These are phyloP conservation scores for Xanthoconium purpureum DNA, from an alignment of 768 basidiomycete genomes.

Conservation along the genomic window DNA sequence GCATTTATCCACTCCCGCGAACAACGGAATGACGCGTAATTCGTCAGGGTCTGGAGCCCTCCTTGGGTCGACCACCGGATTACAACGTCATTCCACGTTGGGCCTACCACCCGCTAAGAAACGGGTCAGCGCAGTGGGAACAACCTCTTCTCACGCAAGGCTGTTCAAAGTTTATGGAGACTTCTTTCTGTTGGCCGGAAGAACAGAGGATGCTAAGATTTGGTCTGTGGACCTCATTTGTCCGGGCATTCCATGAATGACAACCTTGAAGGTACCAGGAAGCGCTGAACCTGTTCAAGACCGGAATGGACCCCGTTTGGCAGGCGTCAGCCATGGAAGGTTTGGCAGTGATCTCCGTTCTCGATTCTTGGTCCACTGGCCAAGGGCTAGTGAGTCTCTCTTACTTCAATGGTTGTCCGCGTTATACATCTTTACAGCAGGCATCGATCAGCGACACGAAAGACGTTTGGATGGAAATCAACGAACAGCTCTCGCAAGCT, in stretches of 20 bases:
- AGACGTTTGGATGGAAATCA: slow-evolving; percentile 75
- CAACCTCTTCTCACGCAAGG: slow-evolving; percentile 77
- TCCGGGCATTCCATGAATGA: slow-evolving; percentile 12
- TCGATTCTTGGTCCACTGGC: slow-evolving; percentile 83
- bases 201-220: slow-evolving; percentile 73
- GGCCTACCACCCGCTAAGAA: slow-evolving; percentile 48
- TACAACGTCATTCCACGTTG: slow-evolving; percentile 52
- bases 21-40: slow-evolving; percentile 49
- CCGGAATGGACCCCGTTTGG: slow-evolving; percentile 78
- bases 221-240: slow-evolving; percentile 51
- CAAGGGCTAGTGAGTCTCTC: slow-evolving; percentile 60
- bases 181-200: slow-evolving; percentile 84
- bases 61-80: slow-evolving; percentile 17
- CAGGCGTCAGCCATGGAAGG: slow-evolving; percentile 88
- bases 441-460: slow-evolving; percentile 47
- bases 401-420: not conserved
- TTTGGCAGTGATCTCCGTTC: slow-evolving; percentile 68
- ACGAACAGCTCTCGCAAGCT: slow-evolving; percentile 71
- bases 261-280: slow-evolving; percentile 71
- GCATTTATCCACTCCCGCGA: slow-evolving; percentile 22
- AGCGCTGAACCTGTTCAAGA: slow-evolving; percentile 73
- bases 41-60: slow-evolving; percentile 39
- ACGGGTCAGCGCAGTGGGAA: slow-evolving; percentile 59
- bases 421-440: slow-evolving; percentile 42
- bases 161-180: slow-evolving; percentile 87